Base-by-base conservation (phyloP, 2,329 filamentous ascomycete genomes). In the Aspergillus sp. region DNA sequence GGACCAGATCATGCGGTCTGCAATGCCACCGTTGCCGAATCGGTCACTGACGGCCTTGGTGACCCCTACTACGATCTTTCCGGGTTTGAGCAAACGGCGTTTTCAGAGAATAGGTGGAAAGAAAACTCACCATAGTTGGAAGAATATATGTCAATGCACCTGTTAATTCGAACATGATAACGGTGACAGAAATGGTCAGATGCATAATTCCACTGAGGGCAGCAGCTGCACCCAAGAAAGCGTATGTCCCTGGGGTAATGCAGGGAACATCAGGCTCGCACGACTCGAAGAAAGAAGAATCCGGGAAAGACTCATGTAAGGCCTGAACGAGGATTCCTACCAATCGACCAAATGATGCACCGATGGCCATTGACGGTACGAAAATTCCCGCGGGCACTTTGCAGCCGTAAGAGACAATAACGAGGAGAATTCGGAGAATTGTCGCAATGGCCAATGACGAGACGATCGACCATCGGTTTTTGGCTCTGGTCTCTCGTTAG, bases 91-190 rank as follows among this genome's bases (percentile, higher is more conserved):
- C 35, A 30, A 39, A 47, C 19, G 28, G 8, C 28, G 10, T 19
- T 19, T 19, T 19, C 19, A 19, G 19, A 19, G 19, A 19, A 7
- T 1, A 43, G 34, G 34, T 19, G 28, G 2, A 8, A 28, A 58
- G 28, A 2, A 9, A 28, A 58, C 72, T 51, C 61, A 78, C 75
- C 93, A 98, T 98, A 9, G 91, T 97, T 0, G 93, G 93, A 29
- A 98, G 73, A 54, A 98, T 97, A 62, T 98, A 98, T 1, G 90
- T 95, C 50, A 97, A 73, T 5, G 93, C 93, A n/a, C 93, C 93
- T 0, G 93, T 98, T 42, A 98, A 78, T 68, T 98, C 93, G 61
- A 97, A 97, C 93, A 98, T 97, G 67, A 98, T 98, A 60, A 98
- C 93, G 2, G 96, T 91, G 7, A 98, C 89, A 0, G 90, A 94